Conservation (phyloP, 257 asterid species). For the Nicotiana paniculata region DNA sequence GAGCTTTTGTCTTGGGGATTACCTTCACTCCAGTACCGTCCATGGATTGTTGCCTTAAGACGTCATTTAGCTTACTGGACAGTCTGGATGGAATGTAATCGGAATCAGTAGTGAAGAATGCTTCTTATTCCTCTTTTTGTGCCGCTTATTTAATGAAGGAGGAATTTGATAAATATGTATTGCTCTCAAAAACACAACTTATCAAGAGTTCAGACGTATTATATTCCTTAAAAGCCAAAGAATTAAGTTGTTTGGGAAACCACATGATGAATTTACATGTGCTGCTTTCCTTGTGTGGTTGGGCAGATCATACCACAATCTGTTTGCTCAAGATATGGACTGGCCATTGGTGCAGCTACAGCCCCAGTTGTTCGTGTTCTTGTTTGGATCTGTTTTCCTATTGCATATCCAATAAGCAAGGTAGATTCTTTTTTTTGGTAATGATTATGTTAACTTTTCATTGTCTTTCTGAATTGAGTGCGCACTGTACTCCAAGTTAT, state of each 20-base stretch:
- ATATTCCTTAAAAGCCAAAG: neutral
- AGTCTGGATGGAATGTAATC: neutral
- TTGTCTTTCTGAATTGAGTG: neutral
- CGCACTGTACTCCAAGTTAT: neutral
- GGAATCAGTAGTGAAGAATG: neutral
- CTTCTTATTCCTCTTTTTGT: neutral
- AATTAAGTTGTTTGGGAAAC: slow-evolving; percentile 3
- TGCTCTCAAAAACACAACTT: neutral
- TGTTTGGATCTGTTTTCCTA: slow-evolving; percentile 91
- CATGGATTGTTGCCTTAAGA: neutral
- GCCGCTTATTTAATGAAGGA: neutral
- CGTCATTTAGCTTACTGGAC: neutral
- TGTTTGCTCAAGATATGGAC: slow-evolving; percentile 88
- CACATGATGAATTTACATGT: neutral
- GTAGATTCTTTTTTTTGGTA: slow-evolving; percentile 22
- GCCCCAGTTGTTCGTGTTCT: slow-evolving; percentile 81
- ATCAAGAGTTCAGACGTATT: neutral
- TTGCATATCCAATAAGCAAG: slow-evolving; percentile 99
- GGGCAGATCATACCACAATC: slow-evolving; percentile 92
- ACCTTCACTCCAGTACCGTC: neutral
- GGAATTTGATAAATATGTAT: neutral
- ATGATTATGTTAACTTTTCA: neutral
- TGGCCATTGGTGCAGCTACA: slow-evolving; percentile 84
- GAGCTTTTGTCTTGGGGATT: neutral
- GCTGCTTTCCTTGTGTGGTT: slow-evolving; percentile 5